Evolutionary conservation across 2,329 filamentous ascomycete species (phyloP), one percentile per base, ranked within the genome.

Genomic region (Fusarium nelsonii): DNA sequence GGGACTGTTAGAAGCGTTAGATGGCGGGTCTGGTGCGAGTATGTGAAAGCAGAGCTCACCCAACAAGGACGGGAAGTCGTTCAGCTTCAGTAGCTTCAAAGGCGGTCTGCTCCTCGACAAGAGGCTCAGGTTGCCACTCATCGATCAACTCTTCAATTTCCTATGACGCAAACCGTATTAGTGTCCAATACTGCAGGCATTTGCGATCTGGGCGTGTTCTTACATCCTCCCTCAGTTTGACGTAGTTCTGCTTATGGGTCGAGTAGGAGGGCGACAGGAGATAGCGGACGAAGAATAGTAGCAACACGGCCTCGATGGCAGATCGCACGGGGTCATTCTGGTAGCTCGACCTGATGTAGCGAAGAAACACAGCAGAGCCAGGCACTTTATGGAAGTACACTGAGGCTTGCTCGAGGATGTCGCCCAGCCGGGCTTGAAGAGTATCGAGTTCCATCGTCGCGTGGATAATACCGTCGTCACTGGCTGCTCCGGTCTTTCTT

Each of bases 61-160:
- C 96, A 69, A 95, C 89, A 78, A 99, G 92, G 23, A 98, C 85
- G 7, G 95, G 93, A 49, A 93, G 83, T 78, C 90, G 97, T 75
- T 98, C 95, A 63, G 91, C 88, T 77, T 97, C 94, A 43, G 87
- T 82, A 75, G 92, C 90, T 80, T 99, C 95, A 51, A 95, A 86
- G 1, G 88, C 71, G 1, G 91, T 94, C 67, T 90, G 88, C 26
- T 89, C 84, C 7, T 90, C 84, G 28, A 97, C 95, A 43, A 99
- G 86, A 15, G 96, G 94, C 80, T 99, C 96, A 0, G 96, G 97
- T 9, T 90, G 91, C 96, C 96, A 99, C 72, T 99, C 96, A 58
- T 97, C 94, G 43, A 99, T 92, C 62, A 99, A 82, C 76, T 99
- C 96, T 76, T 99, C 96, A 72, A 99, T 97, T 83, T 99, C 96